Evolutionary conservation across 306 rosid species (phyloP).

Genomic region (Dalbergia cultrata): DNA sequence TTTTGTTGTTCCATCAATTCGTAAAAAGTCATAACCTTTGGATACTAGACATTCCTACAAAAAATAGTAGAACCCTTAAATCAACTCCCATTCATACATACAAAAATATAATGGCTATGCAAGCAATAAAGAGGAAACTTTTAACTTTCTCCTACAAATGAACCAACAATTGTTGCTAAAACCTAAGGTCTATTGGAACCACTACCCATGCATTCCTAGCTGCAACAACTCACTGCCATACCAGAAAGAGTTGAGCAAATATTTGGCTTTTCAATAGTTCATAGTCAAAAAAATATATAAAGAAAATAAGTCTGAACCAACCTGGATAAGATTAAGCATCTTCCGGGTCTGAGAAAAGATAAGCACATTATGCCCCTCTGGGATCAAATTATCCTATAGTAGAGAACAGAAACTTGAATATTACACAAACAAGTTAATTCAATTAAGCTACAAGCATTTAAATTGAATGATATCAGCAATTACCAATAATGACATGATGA

Average conservation of each 20-base stretch:
- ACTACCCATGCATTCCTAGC: neutral
- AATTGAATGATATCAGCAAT: conserved; percentile 38
- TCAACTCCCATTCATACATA: conserved; percentile 2
- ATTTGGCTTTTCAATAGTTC: neutral
- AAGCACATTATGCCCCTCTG: conserved; percentile 84
- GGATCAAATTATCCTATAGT: conserved; percentile 72
- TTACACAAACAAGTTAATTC: conserved; percentile 31
- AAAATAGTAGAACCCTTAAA: conserved; percentile 28
- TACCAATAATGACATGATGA: conserved; percentile 87
- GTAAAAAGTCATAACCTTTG: conserved; percentile 67
- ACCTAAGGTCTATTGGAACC: conserved; percentile 9
- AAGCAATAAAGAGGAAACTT: conserved; percentile 24
- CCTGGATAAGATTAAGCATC: conserved; percentile 98
- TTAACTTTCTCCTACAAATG: neutral
- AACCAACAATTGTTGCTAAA: neutral
- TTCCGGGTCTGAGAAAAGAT: conserved; percentile 96
- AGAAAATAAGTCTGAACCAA: conserved; percentile 40
- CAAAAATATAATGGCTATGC: conserved; percentile 11
- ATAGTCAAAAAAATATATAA: conserved; percentile 7
- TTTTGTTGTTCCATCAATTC: conserved; percentile 97
- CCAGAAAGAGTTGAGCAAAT: conserved; percentile 19
- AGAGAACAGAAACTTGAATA: conserved; percentile 23
- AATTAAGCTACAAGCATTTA: conserved; percentile 18
- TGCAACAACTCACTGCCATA: neutral
- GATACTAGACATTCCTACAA: conserved; percentile 70